These are phyloP conservation scores for Lathyrus sativus DNA, from an alignment of 306 rosid species.

Conservation along the genomic window DNA sequence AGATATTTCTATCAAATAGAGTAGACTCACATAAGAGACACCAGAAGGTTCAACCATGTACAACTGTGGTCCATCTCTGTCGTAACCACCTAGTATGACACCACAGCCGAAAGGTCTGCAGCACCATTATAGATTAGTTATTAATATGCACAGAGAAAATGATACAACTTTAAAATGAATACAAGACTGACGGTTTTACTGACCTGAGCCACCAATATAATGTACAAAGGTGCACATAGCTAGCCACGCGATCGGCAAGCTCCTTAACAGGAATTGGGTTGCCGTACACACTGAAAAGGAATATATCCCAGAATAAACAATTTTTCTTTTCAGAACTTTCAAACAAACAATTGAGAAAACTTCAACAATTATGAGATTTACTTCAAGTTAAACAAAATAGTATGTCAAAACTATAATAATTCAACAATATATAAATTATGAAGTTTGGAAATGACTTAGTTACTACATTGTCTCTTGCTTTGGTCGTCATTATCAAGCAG, in stretches of 20 bases:
- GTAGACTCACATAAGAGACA: slow-evolving; percentile 75
- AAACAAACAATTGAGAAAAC: slow-evolving; percentile 31
- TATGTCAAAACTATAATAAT: not conserved
- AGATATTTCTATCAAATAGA: slow-evolving; percentile 17
- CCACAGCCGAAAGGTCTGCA: slow-evolving; percentile 99
- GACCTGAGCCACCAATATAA: slow-evolving; percentile 99
- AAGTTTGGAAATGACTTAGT: slow-evolving; percentile 8
- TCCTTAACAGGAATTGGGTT: slow-evolving; percentile 92
- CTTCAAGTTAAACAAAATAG: slow-evolving; percentile 8
- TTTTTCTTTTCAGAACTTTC: slow-evolving; percentile 16
- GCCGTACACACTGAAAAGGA: slow-evolving; percentile 70
- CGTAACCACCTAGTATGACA: slow-evolving; percentile 94
- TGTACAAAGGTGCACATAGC: slow-evolving; percentile 97
- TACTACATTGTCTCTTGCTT: slow-evolving; percentile 11
- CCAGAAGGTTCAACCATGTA: slow-evolving; percentile 99
- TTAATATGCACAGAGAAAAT: slow-evolving; percentile 23
- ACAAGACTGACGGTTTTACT: slow-evolving; percentile 24
- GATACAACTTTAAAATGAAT: slow-evolving; percentile 28
- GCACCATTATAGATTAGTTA: slow-evolving; percentile 26
- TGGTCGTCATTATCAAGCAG: slow-evolving; percentile 4
- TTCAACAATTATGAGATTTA: slow-evolving; percentile 7
- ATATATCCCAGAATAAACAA: slow-evolving; percentile 30
- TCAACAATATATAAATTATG: slow-evolving; percentile 7
- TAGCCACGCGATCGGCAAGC: slow-evolving; percentile 95
- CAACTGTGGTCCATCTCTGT: slow-evolving; percentile 95